Percentiles rank a stretch among this genome's conserved stretches.
These are phyloP conservation scores for Rhodotorula sp. DNA, from an alignment of 1,284 basidiomycete species.

Conservation along the genomic window DNA sequence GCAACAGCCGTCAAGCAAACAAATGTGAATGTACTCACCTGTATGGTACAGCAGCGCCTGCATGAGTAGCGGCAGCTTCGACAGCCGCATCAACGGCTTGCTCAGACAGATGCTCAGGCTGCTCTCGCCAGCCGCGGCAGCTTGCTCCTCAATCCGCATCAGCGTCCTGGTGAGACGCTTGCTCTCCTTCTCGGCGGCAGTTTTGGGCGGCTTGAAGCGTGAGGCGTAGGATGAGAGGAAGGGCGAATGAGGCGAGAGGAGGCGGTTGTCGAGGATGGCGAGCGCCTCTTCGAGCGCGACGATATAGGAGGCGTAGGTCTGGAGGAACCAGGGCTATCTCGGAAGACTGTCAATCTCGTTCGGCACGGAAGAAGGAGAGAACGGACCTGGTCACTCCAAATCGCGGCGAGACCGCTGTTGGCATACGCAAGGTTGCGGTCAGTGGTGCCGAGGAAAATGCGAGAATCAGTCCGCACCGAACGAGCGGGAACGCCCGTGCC, in stretches of 20 bases:
- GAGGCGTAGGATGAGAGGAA: neutral
- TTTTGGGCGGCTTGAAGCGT: constrained; percentile 52
- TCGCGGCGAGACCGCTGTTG: constrained; percentile 66
- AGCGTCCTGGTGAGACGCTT: constrained; percentile 63
- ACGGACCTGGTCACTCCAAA: constrained; percentile 86
- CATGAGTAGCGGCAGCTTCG: constrained; percentile 96
- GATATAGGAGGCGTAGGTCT: constrained; percentile 87
- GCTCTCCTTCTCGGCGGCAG: constrained; percentile 63
- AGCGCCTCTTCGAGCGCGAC: constrained; percentile 85
- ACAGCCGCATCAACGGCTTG: constrained; percentile 92
- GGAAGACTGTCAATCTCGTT: constrained; percentile 15
- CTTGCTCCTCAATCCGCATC: constrained; percentile 70
- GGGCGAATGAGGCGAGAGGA: constrained; percentile 60
- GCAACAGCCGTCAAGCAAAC: no score
- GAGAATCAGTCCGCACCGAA: constrained; percentile 56
- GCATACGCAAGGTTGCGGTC: rapidly evolving
- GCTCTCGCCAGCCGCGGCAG: constrained; percentile 82
- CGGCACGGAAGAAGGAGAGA: constrained; percentile 1
- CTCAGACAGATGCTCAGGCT: constrained; percentile 89
- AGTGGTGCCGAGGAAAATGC: neutral
- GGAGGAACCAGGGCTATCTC: constrained; percentile 78
- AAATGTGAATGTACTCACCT: constrained; percentile 3
- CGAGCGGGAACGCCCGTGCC: constrained; percentile 59
- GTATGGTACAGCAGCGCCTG: constrained; percentile 54
- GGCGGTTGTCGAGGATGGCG: constrained; percentile 75